Evolutionary conservation across 345 rosid genomes (phyloP).

Genomic region (Ricinus communis): DNA sequence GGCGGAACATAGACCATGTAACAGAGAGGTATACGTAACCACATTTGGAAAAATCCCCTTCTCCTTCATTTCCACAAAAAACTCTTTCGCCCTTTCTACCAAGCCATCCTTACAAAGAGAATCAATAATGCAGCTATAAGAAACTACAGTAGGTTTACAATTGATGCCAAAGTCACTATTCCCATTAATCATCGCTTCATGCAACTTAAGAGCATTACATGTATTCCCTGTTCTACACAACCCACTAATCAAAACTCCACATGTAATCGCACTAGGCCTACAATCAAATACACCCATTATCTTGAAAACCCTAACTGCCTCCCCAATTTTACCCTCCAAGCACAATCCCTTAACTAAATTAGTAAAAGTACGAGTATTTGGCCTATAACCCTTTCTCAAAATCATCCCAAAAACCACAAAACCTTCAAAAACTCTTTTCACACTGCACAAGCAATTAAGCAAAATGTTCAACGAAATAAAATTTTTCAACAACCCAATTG

Average conservation of each 20-base stretch:
- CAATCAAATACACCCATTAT: slow-evolving; percentile 25
- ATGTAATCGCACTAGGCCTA: slow-evolving; percentile 21
- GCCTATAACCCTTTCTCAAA: slow-evolving; percentile 27
- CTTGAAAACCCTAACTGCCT: slow-evolving; percentile 20
- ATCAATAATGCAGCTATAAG: slow-evolving; percentile 26
- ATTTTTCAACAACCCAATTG: slow-evolving; percentile 20
- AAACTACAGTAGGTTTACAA: slow-evolving; percentile 24
- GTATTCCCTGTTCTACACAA: slow-evolving; percentile 29
- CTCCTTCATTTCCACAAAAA: slow-evolving; percentile 36
- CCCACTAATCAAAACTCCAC: slow-evolving; percentile 27
- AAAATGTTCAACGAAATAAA: slow-evolving; percentile 32
- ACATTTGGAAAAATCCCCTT: slow-evolving; percentile 30
- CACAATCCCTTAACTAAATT: slow-evolving; percentile 37
- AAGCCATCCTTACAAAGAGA: slow-evolving; percentile 36
- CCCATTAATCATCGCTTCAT: slow-evolving; percentile 22
- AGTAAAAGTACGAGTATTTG: slow-evolving; percentile 28
- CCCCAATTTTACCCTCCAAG: slow-evolving; percentile 12
- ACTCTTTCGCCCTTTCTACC: slow-evolving; percentile 30
- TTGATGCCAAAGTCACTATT: slow-evolving; percentile 15
- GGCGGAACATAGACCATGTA: slow-evolving; percentile 29
- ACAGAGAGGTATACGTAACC: slow-evolving; percentile 18
- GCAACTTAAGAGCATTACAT: slow-evolving; percentile 26
- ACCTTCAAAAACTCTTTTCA: slow-evolving; percentile 21
- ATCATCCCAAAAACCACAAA: slow-evolving; percentile 31
- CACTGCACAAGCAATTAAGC: slow-evolving; percentile 28